Conservation (phyloP, 2,329 filamentous ascomycete species). For the Penicillium sumatraense region DNA sequence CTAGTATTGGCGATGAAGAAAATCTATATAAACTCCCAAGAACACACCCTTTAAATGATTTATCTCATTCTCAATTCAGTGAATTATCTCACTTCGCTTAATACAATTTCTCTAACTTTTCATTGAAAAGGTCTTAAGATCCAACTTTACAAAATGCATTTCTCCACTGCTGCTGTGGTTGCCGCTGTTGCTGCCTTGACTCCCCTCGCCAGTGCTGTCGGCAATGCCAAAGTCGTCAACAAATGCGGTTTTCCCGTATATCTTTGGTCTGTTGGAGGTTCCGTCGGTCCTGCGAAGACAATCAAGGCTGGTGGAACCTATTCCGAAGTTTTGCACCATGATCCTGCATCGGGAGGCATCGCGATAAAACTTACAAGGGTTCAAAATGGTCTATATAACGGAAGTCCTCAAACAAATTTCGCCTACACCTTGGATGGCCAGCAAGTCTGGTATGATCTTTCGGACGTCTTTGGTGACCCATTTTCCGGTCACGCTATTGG, state of each 20-base stretch:
- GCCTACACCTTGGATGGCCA: constrained; percentile 46
- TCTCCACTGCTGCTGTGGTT: constrained; percentile 34
- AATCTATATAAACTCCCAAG: background rate
- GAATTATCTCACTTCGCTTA: no score
- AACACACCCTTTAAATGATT: no score
- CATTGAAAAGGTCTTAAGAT: no score
- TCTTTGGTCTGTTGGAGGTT: constrained; percentile 34
- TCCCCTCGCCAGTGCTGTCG: constrained; percentile 38
- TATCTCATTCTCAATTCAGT: background rate
- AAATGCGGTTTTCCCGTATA: constrained; percentile 42
- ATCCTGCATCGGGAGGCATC: constrained; percentile 45
- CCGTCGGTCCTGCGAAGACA: constrained; percentile 34
- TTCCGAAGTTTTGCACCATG: constrained; percentile 40
- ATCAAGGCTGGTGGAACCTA: constrained; percentile 39
- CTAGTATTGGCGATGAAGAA: background rate
- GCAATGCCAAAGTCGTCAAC: constrained; percentile 46
- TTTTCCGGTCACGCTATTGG: constrained; percentile 37
- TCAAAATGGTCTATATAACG: constrained; percentile 41
- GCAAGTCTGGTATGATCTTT: constrained; percentile 48
- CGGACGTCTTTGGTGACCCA: constrained; percentile 48
- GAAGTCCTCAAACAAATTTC: constrained; percentile 44
- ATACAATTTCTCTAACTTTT: no score
- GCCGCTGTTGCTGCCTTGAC: constrained; percentile 37
- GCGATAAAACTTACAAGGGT: constrained; percentile 47
- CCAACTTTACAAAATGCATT: constrained; percentile 42